Percentiles rank a stretch among this genome's conserved stretches.
Conservation (phyloP, 2,329 filamentous ascomycete species). For the Balansia obtecta region DNA sequence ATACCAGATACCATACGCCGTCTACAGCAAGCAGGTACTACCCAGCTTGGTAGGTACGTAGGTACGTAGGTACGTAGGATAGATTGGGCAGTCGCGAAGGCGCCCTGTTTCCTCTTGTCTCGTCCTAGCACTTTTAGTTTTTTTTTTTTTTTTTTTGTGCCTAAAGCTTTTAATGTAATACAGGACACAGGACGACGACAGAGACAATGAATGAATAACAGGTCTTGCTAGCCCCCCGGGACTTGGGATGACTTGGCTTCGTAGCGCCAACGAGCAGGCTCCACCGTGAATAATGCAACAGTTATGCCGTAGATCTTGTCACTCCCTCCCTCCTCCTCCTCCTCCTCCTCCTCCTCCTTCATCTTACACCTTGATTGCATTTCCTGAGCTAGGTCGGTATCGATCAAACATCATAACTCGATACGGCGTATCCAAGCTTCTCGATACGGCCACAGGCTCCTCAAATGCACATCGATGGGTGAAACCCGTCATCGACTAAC, state of each 20-base stretch:
- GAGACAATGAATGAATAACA: background rate
- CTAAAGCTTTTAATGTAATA: background rate
- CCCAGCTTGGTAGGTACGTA: no score
- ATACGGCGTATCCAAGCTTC: background rate
- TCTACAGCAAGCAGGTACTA: no score
- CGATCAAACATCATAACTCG: background rate
- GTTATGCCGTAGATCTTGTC: background rate
- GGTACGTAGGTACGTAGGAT: background rate
- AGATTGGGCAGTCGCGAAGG: background rate
- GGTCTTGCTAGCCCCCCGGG: background rate
- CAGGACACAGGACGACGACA: no score
- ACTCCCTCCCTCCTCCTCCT: no score
- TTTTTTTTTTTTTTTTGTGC: no score
- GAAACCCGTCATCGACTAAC: no score
- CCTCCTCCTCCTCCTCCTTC: no score
- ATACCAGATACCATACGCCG: no score
- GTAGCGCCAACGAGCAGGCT: background rate
- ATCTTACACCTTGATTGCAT: background rate
- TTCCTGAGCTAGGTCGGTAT: no score
- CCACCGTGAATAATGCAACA: background rate
- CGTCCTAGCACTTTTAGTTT: background rate
- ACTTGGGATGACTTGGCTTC: background rate
- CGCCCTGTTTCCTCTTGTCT: slow-evolving; percentile 2
- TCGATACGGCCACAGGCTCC: background rate
- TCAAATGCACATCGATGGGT: background rate